phyloP scores from a whole-genome alignment of 805 yeast species.

The Yamadazyma olivae region DNA sequence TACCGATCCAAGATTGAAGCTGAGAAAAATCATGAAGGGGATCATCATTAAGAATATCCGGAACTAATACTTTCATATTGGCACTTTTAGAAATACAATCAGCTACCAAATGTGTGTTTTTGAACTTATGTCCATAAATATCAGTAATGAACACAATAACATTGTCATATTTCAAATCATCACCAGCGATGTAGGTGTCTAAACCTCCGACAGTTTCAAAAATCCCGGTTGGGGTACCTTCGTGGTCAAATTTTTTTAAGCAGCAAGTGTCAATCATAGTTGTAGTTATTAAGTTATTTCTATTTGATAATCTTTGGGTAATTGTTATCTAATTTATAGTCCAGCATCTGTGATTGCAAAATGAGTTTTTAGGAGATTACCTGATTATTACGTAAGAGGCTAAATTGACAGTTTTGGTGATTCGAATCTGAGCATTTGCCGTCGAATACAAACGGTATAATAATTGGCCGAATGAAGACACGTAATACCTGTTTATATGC shows the following conservation, averaged over 20 bases:
- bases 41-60: slow-evolving; percentile 28
- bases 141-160: slow-evolving; percentile 27
- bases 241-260: slow-evolving; percentile 23
- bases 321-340: too few relatives aligned
- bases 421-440: too few relatives aligned
- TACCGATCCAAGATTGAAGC: slow-evolving; percentile 6
- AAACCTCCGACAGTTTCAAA: slow-evolving; percentile 21
- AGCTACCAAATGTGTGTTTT: slow-evolving; percentile 27
- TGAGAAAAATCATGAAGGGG: slow-evolving; percentile 6
- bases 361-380: too few relatives aligned
- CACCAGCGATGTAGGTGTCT: slow-evolving; percentile 26
- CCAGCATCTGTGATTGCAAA: too few relatives aligned
- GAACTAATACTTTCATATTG: slow-evolving; percentile 22
- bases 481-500: too few relatives aligned
- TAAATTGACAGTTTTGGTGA: too few relatives aligned
- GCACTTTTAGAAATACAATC: slow-evolving; percentile 18
- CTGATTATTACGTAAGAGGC: too few relatives aligned
- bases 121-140: slow-evolving; percentile 25
- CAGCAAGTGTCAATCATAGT: slow-evolving; percentile 14
- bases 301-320: too few relatives aligned
- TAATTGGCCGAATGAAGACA: too few relatives aligned
- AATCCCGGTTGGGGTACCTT: slow-evolving; percentile 24
- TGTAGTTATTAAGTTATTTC: too few relatives aligned
- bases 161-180: slow-evolving; percentile 15
- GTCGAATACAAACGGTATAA: too few relatives aligned